Percentiles rank a stretch among this genome's conserved stretches.
These are phyloP conservation scores for Venturia effusa DNA, from an alignment of 2,329 filamentous ascomycete species.

Conservation along the genomic window DNA sequence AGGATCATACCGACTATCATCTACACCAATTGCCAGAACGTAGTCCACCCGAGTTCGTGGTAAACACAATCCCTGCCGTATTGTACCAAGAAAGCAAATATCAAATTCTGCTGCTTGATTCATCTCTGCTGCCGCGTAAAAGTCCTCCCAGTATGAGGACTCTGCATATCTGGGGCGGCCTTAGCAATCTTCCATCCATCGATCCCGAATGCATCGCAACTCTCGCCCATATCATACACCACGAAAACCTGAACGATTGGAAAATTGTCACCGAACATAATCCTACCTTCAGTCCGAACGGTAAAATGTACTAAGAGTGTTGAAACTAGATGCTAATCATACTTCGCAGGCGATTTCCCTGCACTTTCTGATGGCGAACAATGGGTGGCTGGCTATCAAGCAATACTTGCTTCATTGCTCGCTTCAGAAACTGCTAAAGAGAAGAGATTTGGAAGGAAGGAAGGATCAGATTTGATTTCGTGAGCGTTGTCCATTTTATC, in stretches of 20 bases:
- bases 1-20: too few relatives aligned
- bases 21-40: too few relatives aligned
- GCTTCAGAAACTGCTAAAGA: not conserved
- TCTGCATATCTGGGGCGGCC: conserved; percentile 83
- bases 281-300: conserved; percentile 51
- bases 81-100: too few relatives aligned
- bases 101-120: too few relatives aligned
- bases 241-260: conserved; percentile 29
- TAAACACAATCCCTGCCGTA: too few relatives aligned
- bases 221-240: conserved; percentile 48
- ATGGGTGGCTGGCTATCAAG: conserved; percentile 50
- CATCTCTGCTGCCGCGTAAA: too few relatives aligned
- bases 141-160: conserved; percentile 38
- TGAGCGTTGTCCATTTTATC: not conserved
- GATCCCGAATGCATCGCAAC: conserved; percentile 83
- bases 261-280: conserved; percentile 39
- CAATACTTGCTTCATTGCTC: conserved; percentile 38
- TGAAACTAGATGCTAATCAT: conserved; percentile 10
- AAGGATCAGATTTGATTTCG: not conserved
- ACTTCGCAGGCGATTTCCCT: conserved; percentile 41
- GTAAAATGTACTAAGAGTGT: not conserved
- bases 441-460: not conserved
- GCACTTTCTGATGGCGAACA: conserved; percentile 43
- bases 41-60: too few relatives aligned
- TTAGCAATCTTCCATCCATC: conserved; percentile 79